Evolutionary conservation across 2,329 filamentous ascomycete genomes (phyloP), one percentile per base, ranked within the genome.

Genomic region (Atkinsonella hypoxylon): DNA sequence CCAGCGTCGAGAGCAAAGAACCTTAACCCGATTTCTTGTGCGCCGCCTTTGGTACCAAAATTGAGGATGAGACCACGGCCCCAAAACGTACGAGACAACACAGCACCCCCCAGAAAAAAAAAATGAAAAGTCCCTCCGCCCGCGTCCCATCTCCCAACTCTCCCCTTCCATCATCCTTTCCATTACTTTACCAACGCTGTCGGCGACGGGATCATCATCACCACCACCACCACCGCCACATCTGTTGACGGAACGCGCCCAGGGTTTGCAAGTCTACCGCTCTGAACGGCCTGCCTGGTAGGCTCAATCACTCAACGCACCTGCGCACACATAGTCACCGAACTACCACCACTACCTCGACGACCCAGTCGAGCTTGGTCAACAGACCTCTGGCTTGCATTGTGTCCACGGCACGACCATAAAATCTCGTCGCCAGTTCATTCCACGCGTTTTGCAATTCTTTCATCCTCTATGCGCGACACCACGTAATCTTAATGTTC

Each of bases 41-140:
- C 62, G 65, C 64, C 63, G 64, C 64, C 65, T 63, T 61, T 60
- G 61, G 63, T 64, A 63, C 65, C 63, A 64, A 65, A 67, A 65
- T 63, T 56, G 62, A 64, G 64, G 64, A 68, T 67, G 62, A 67
- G 62, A 67, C 65, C 62, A 67, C 64, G 59, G 55, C 63, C 62
- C 62, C 61, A 64, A 63, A 65, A 57, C 59, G 58, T 61, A 61
- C 64, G 61, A 67, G 64, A 67, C 63, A 67, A 57, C 58, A 53
- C 56, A 58, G 53, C 54, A 48, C 55, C 57, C 61, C 60, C 62
- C 58, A 58, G 56, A 59, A 57, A 57, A 49, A 62, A 58, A 61
- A 26, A 58, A 61, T 59, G 57, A 59, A 62, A 61, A 61, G 58
- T 55, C 59, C 60, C 56, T 62, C 60, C 57, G 56, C 50, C 54